A percentile compares a stretch with the other conserved stretches of the same genome.
phyloP scores from a whole-genome alignment of 1,284 basidiomycete genomes.

The Sanguinoderma infundibulare region DNA sequence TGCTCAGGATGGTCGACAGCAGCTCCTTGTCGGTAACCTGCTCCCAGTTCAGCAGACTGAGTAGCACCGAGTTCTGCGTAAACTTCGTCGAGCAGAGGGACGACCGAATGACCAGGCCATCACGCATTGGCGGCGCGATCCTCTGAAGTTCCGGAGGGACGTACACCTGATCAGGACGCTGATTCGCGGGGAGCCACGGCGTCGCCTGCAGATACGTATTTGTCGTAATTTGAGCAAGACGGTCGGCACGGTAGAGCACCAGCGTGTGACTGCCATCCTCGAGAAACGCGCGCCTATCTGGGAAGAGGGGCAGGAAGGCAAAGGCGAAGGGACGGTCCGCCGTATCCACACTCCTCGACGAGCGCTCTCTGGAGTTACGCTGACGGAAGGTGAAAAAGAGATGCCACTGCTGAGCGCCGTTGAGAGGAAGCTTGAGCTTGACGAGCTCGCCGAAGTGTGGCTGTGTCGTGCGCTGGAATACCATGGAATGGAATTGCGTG shows the following conservation, averaged over 20 bases:
- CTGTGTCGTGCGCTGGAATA: constrained; percentile 84
- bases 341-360: constrained; percentile 42
- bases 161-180: constrained; percentile 60
- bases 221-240: constrained; percentile 60
- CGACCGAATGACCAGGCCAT: constrained; percentile 83
- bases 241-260: constrained; percentile 82
- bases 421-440: constrained; percentile 81
- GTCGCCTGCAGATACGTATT: constrained; percentile 76
- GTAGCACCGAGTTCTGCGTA: constrained; percentile 90
- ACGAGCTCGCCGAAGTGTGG: constrained; percentile 94
- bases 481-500: constrained; percentile 87
- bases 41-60: constrained; percentile 88
- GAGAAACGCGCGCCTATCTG: constrained; percentile 79
- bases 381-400: constrained; percentile 95
- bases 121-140: constrained; percentile 71
- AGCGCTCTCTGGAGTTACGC: constrained; percentile 61
- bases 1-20: constrained; percentile 76
- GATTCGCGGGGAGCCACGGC: constrained; percentile 57
- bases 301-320: constrained; percentile 89
- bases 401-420: constrained; percentile 81
- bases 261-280: constrained; percentile 92
- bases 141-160: constrained; percentile 69
- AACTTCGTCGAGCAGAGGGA: constrained; percentile 93
- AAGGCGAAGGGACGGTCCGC: constrained; percentile 89
- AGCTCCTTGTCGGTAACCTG: constrained; percentile 65